These are phyloP conservation scores for Platanthera zijinensis DNA, from an alignment of 106 monocot species.

Conservation along the genomic window DNA sequence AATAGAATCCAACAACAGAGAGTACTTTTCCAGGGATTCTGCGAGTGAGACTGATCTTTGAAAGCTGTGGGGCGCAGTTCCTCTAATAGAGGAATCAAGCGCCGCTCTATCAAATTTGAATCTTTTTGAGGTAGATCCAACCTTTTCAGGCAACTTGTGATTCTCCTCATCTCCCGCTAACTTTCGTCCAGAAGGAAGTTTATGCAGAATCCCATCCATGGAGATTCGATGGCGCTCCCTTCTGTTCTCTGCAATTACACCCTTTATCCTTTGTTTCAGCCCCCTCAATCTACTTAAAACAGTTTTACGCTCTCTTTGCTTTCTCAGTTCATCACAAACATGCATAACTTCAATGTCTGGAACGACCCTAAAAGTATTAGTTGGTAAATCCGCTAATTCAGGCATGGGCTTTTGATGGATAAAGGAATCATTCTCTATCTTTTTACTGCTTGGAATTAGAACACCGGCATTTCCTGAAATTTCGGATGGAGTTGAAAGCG, in stretches of 20 bases:
- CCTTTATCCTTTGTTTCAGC: constrained; percentile 35
- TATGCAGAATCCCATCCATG: constrained; percentile 67
- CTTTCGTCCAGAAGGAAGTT: constrained; percentile 56
- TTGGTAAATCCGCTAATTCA: background rate
- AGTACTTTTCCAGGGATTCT: constrained; percentile 45
- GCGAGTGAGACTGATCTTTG: constrained; percentile 29
- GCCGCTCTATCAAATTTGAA: constrained; percentile 8
- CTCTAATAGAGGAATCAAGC: constrained; percentile 5
- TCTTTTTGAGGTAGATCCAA: background rate
- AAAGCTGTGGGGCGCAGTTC: constrained; percentile 2
- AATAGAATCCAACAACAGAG: constrained; percentile 29
- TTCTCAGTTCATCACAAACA: constrained; percentile 4
- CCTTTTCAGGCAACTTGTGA: constrained; percentile 1
- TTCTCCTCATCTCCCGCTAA: constrained; percentile 7
- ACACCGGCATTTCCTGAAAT: background rate
- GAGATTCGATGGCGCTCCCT: constrained; percentile 41
- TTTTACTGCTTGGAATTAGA: background rate
- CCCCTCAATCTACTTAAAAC: constrained; percentile 17
- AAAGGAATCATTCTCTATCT: background rate
- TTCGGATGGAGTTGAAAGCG: constrained; percentile 12
- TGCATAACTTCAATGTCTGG: background rate
- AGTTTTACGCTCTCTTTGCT: background rate
- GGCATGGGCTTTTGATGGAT: background rate
- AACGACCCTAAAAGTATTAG: background rate
- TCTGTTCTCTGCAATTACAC: constrained; percentile 28